Conservation (phyloP, 176 grass and related monocot genomes). For the Eremochloa ophiuroides region DNA sequence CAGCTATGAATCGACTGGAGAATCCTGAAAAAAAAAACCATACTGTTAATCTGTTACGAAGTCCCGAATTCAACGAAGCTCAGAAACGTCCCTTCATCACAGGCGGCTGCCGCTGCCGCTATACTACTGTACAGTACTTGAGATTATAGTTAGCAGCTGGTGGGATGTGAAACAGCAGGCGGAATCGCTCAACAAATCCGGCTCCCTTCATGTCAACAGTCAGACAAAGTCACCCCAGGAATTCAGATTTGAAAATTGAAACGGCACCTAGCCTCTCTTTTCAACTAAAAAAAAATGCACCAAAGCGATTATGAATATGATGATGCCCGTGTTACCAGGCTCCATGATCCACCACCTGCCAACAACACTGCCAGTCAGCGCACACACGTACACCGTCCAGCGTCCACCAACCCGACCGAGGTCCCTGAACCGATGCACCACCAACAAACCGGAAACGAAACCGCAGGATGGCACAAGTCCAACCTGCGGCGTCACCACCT, state of each 20-base stretch:
- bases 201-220: neutral
- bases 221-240: slow-evolving; percentile 23
- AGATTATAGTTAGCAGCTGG: neutral
- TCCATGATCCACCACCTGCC: slow-evolving; percentile 47
- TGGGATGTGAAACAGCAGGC: slow-evolving; percentile 22
- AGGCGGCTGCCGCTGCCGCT: neutral
- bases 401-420: neutral
- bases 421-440: slow-evolving; percentile 17
- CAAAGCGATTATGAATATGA: neutral
- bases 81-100: neutral
- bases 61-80: neutral
- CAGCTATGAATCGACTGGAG: neutral
- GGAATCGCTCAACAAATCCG: slow-evolving; percentile 15
- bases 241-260: neutral
- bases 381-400: neutral
- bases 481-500: slow-evolving; percentile 17
- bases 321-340: slow-evolving; percentile 19
- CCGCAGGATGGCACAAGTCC: slow-evolving; percentile 8
- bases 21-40: neutral
- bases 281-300: neutral
- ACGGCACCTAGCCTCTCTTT: neutral
- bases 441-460: slow-evolving; percentile 19
- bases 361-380: neutral
- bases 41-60: too few relatives aligned
- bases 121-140: too few relatives aligned